These are phyloP conservation scores for Peronosclerospora sorghi DNA, from an alignment of 352 stramenopile species.

Conservation along the genomic window DNA sequence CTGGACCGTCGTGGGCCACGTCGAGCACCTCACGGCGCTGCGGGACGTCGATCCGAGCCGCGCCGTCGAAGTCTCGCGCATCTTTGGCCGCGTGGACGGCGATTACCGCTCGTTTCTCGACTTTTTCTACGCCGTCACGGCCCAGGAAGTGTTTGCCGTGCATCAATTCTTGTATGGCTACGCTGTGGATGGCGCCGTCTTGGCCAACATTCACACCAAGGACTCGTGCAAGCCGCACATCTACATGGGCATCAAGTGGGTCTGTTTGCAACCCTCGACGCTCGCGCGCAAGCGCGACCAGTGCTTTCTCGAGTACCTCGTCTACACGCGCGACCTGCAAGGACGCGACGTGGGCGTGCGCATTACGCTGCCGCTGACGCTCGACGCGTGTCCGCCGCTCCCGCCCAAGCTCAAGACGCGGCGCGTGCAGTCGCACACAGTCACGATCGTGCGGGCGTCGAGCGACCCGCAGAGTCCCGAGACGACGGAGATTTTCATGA, in stretches of 20 bases:
- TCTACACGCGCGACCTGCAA: slow-evolving; percentile 46
- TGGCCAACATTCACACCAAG: slow-evolving; percentile 66
- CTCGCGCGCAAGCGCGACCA: slow-evolving; percentile 58
- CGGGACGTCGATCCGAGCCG: slow-evolving; percentile 25
- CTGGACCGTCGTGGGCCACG: slow-evolving; percentile 23
- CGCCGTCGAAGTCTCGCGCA: slow-evolving; percentile 27
- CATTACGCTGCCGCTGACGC: slow-evolving; percentile 48
- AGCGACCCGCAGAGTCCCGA: slow-evolving; percentile 26
- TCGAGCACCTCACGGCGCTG: slow-evolving; percentile 30
- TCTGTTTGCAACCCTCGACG: slow-evolving; percentile 43
- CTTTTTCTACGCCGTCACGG: slow-evolving; percentile 50
- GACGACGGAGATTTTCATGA: slow-evolving; percentile 48
- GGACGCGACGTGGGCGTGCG: slow-evolving; percentile 53
- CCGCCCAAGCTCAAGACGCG: slow-evolving; percentile 37
- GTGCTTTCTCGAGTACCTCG: slow-evolving; percentile 69
- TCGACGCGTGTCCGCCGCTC: slow-evolving; percentile 50
- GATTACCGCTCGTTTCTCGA: slow-evolving; percentile 58
- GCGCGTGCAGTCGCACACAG: slow-evolving; percentile 39
- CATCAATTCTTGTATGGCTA: slow-evolving; percentile 62
- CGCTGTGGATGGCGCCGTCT: slow-evolving; percentile 49
- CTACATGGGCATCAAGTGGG: slow-evolving; percentile 80
- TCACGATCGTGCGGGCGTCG: slow-evolving; percentile 36
- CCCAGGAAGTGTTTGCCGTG: slow-evolving; percentile 48
- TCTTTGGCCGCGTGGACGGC: slow-evolving; percentile 50
- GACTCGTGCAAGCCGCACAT: slow-evolving; percentile 23